Evolutionary conservation across 2,329 filamentous ascomycete species (phyloP).

Genomic region (Aspergillus jensenii): DNA sequence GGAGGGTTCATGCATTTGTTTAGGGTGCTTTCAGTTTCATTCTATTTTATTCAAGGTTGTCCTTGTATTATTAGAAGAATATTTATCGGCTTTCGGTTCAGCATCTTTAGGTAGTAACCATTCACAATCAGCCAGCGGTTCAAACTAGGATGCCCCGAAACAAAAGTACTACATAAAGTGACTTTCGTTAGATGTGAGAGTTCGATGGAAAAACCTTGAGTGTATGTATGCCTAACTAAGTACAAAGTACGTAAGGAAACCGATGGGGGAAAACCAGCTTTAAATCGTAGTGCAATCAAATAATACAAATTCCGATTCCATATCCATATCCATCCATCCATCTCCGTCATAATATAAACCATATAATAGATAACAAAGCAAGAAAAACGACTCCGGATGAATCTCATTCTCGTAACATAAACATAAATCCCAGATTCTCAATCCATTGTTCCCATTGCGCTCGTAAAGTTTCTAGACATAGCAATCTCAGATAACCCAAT

Average conservation of each 20-base stretch:
- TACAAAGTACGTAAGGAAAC: background rate
- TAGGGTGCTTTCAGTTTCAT: background rate
- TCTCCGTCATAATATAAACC: background rate
- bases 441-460: background rate
- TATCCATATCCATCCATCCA: background rate
- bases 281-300: background rate
- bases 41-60: background rate
- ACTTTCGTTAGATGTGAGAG: background rate
- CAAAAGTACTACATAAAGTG: background rate
- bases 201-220: background rate
- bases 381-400: background rate
- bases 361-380: slow-evolving; percentile 2
- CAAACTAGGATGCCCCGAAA: background rate
- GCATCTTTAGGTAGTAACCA: background rate
- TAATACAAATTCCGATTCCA: slow-evolving; percentile 1
- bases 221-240: background rate
- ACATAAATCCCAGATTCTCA: background rate
- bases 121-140: background rate
- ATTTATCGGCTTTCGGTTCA: background rate
- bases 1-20: background rate
- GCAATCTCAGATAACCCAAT: background rate
- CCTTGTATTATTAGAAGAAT: background rate
- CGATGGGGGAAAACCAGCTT: too few species aligned
- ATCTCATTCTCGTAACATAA: background rate
- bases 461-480: background rate